Conservation (phyloP, 441 rosid species). For the Erodium texanum region DNA sequence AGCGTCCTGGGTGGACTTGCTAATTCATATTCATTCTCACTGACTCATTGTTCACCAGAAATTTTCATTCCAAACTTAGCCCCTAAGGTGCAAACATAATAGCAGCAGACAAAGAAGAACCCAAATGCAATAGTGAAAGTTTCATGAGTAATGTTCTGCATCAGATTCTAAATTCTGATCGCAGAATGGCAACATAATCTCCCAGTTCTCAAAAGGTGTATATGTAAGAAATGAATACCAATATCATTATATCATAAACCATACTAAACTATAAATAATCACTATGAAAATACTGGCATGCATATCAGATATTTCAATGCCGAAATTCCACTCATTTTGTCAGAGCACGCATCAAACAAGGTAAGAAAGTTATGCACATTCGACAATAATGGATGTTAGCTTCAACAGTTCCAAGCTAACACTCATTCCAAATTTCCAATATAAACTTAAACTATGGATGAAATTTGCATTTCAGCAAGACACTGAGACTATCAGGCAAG, state of each 20-base stretch:
- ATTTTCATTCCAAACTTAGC: neutral
- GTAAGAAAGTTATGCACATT: neutral
- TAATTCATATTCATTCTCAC: constrained; percentile 2
- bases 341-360: neutral
- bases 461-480: neutral
- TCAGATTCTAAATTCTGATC: neutral
- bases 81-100: neutral
- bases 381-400: neutral
- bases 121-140: neutral
- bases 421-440: neutral
- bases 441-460: neutral
- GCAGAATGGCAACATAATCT: neutral
- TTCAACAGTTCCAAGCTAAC: neutral
- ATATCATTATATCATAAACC: neutral
- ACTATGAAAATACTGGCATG: too few relatives aligned
- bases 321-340: neutral
- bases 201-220: neutral
- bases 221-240: neutral
- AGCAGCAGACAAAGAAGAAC: neutral
- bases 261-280: too few relatives aligned
- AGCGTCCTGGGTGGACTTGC: neutral
- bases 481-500: neutral
- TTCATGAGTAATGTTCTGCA: neutral
- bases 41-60: neutral
- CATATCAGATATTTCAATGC: neutral